Evolutionary conservation across 2,329 filamentous ascomycete species (phyloP), one percentile per base, ranked within the genome.

Genomic region (Mycosphaerelloides madeirae): DNA sequence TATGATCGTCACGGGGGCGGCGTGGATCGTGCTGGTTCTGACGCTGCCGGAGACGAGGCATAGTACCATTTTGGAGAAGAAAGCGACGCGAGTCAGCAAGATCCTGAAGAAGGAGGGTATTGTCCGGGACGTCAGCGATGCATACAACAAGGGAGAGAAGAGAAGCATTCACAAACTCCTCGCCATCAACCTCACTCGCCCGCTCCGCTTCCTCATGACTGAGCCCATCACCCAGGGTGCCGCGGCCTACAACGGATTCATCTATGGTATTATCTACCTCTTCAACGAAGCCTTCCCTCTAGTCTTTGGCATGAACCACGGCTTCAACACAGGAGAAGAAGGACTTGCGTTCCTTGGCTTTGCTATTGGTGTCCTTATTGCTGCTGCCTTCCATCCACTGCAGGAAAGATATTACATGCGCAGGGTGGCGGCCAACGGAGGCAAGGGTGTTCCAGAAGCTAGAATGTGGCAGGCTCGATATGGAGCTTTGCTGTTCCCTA

Each of bases 31-130:
- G n/a, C 55, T 60, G 49, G 41, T 55, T 15, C 39, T 58, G 16
- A 56, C 55, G 5, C 49, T 62, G 3, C 58, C 57, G 1, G 60
- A 64, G 35, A 63, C 60, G 6, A 50, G 61, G 3, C 58, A 62
- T 41, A 56, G 57, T 14, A 61, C 50, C 16, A 56, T 63, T 25
- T 52, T 64, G 2, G 53, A 58, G 15, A 48, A 46, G 28, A 63
- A 88, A 68, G 85, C 79, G 43, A 87, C 84, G 57, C 79, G 83
- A 22, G 85, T 93, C 53, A 87, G 84, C 3, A 44, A 34, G 16
- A 18, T 41, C 6, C 40, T 48, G 8, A 18, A n/a, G 19, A 48
- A 44, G 31, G 45, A 48, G 20, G 35, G 35, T n/a, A 29, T 48
- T 11, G 13, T 28, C 2, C 16, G 38, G 13, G 14, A 44, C 61